Percentiles rank a stretch among this genome's conserved stretches.
phyloP scores from a whole-genome alignment of 805 yeast genomes.

The Metschnikowia shivogae region DNA sequence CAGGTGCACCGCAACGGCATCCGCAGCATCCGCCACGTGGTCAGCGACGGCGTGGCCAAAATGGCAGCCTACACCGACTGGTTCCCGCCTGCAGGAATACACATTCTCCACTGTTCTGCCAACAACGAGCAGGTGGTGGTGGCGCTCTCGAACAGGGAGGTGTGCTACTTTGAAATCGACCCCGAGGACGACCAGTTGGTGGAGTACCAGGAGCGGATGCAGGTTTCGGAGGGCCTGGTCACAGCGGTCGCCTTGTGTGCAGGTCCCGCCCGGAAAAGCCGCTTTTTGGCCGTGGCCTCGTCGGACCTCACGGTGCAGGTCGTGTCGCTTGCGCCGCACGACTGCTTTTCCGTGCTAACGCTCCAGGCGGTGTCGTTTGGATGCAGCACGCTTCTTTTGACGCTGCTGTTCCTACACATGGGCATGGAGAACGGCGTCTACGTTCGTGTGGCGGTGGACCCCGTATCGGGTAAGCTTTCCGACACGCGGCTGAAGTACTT shows the following conservation, averaged over 20 bases:
- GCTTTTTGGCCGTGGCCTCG: conserved; percentile 66
- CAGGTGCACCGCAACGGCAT: conserved; percentile 75
- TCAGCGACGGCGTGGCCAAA: conserved; percentile 6
- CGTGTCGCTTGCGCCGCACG: conserved; percentile 55
- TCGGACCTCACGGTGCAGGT: conserved; percentile 68
- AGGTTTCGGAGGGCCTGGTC: conserved; percentile 47
- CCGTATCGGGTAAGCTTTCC: conserved; percentile 50
- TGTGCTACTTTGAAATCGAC: conserved; percentile 80
- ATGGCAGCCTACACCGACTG: conserved; percentile 46
- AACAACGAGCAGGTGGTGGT: conserved; percentile 67
- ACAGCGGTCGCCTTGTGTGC: conserved; percentile 42
- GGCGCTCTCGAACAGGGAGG: conserved; percentile 66
- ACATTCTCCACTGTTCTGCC: conserved; percentile 54
- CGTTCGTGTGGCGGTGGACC: conserved; percentile 57
- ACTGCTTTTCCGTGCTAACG: conserved; percentile 56
- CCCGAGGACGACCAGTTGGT: conserved; percentile 54
- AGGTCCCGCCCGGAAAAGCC: conserved; percentile 51
- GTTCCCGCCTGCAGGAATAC: conserved; percentile 77
- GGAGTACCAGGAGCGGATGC: conserved; percentile 64
- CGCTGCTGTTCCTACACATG: conserved; percentile 51
- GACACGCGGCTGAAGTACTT: conserved; percentile 67
- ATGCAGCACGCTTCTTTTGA: conserved; percentile 25
- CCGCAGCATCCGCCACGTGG: conserved; percentile 41
- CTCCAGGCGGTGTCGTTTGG: conserved; percentile 62
- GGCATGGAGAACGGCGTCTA: conserved; percentile 86